These are phyloP conservation scores for Candida pseudocylindracea DNA, from an alignment of 1,139 yeast genomes.

Conservation along the genomic window DNA sequence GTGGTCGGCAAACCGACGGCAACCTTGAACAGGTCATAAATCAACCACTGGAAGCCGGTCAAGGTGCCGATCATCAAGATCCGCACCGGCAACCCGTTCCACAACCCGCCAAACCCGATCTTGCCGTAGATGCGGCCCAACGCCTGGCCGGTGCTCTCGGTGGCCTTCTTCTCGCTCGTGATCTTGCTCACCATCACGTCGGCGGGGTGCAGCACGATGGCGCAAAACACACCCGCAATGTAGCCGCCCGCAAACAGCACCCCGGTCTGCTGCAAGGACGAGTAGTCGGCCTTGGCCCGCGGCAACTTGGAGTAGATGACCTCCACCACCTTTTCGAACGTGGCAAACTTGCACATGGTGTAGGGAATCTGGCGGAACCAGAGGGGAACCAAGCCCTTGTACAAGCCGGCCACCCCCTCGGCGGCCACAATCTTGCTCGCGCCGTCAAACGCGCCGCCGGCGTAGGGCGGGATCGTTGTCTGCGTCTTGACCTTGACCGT, in stretches of 20 bases:
- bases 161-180: slow-evolving; percentile 47
- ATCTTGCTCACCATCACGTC: slow-evolving; percentile 93
- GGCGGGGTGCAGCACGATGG: slow-evolving; percentile 87
- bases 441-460: slow-evolving; percentile 39
- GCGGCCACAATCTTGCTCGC: slow-evolving; percentile 37
- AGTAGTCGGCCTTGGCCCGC: slow-evolving; percentile 15
- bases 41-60: slow-evolving; percentile 92
- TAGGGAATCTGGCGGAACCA: slow-evolving; percentile 94
- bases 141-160: slow-evolving; percentile 47
- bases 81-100: slow-evolving; percentile 91
- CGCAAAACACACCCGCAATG: slow-evolving; percentile 92
- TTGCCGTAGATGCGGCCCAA: slow-evolving; percentile 48
- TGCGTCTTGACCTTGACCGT: slow-evolving; percentile 86
- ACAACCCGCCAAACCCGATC: slow-evolving; percentile 76
- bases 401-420: slow-evolving; percentile 54
- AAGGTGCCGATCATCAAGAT: slow-evolving; percentile 92
- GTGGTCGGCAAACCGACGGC: slow-evolving; percentile 83
- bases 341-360: slow-evolving; percentile 89
- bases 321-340: slow-evolving; percentile 78
- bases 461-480: slow-evolving; percentile 74
- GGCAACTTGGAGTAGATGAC: slow-evolving; percentile 33
- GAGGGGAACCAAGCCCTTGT: slow-evolving; percentile 73
- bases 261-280: slow-evolving; percentile 59
- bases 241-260: slow-evolving; percentile 89
- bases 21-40: slow-evolving; percentile 87